phyloP scores from a whole-genome alignment of 2,329 filamentous ascomycete genomes.

The Didymella exigua region DNA sequence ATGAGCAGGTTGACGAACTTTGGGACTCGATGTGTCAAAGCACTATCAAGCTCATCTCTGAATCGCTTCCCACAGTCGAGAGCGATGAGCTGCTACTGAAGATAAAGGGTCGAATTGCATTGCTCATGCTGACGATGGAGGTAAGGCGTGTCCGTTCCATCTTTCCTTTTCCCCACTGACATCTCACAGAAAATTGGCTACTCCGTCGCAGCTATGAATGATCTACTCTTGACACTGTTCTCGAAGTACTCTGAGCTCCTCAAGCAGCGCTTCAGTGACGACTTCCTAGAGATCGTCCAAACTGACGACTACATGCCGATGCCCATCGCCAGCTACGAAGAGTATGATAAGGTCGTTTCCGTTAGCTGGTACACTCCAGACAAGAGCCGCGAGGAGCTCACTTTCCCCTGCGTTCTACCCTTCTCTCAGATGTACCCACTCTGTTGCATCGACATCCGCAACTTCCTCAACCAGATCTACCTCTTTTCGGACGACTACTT shows the following conservation, averaged over 20 bases:
- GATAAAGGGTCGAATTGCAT: constrained; percentile 87
- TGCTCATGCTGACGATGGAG: constrained; percentile 99
- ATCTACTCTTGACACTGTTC: constrained; percentile 85
- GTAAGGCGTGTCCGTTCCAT: constrained; percentile 53
- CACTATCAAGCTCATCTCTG: constrained; percentile 80
- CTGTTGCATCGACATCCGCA: constrained; percentile 96
- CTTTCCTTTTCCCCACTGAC: constrained; percentile 13
- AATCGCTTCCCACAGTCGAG: constrained; percentile 76
- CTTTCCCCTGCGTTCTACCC: constrained; percentile 90
- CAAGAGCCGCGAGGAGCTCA: constrained; percentile 74
- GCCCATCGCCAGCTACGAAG: constrained; percentile 87
- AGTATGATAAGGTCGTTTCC: constrained; percentile 94
- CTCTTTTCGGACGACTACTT: constrained; percentile 98
- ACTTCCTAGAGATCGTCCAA: constrained; percentile 89
- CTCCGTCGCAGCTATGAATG: constrained; percentile 78
- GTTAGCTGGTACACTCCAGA: constrained; percentile 96
- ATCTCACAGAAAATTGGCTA: constrained; percentile 79
- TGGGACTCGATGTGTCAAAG: constrained; percentile 98
- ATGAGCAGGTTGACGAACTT: constrained; percentile 81
- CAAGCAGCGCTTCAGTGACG: constrained; percentile 88
- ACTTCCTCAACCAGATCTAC: constrained; percentile 98
- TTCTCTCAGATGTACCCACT: constrained; percentile 99
- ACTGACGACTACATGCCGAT: constrained; percentile 99
- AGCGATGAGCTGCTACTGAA: constrained; percentile 92
- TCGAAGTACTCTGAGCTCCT: constrained; percentile 92